Percentiles rank a stretch among this genome's conserved stretches.
Evolutionary conservation across 73 alveolate genomes (phyloP).

Genomic region (Uronychia setigera): DNA sequence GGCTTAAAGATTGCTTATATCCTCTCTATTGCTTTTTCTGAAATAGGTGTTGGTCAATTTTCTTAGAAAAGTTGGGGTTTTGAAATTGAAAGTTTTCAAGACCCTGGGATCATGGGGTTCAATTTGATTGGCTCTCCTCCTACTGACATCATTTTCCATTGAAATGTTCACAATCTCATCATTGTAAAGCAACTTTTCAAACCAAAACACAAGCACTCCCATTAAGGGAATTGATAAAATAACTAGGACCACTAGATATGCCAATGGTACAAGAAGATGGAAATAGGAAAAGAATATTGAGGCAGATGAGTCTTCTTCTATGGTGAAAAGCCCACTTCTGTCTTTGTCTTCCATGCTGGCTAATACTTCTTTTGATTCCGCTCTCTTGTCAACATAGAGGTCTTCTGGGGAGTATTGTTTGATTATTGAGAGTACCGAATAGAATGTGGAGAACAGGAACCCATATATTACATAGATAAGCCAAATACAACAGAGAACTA

Average conservation of each 20-base stretch:
- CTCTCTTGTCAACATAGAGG: background rate
- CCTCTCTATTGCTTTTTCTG: conserved; percentile 48
- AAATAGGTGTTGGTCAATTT: conserved; percentile 56
- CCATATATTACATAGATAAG: background rate
- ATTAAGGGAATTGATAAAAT: background rate
- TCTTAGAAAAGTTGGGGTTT: conserved; percentile 35
- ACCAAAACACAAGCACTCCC: conserved; percentile 13
- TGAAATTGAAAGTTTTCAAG: conserved; percentile 39
- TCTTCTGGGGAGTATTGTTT: background rate
- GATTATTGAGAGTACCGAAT: background rate
- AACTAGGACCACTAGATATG: background rate
- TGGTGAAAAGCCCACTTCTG: background rate
- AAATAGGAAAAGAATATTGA: background rate
- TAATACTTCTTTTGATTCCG: background rate
- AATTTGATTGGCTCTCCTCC: background rate
- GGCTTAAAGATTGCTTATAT: background rate
- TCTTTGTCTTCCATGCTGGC: background rate
- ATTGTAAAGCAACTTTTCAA: conserved; percentile 17
- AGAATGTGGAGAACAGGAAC: background rate
- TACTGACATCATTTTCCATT: background rate
- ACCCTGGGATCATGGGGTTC: background rate
- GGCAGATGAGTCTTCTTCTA: background rate
- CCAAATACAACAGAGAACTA: background rate
- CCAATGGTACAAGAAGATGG: background rate
- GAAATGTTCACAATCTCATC: conserved; percentile 11